These are phyloP conservation scores for Bipolaris bicolor DNA, from an alignment of 2,329 filamentous ascomycete species.

Conservation along the genomic window DNA sequence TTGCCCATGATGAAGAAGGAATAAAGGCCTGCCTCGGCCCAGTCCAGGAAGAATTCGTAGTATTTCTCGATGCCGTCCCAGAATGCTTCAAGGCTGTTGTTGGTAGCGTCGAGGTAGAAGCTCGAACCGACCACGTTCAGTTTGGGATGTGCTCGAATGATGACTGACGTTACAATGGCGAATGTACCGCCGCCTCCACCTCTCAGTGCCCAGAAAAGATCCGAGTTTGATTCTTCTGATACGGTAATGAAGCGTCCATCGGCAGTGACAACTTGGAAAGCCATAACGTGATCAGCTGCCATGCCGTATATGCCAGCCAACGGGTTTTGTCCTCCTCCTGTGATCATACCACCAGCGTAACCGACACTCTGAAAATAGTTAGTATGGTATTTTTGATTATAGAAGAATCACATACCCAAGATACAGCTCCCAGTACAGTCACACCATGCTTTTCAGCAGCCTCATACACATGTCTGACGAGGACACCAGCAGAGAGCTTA, in stretches of 20 bases:
- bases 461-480: slow-evolving; percentile 37
- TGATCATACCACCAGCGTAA: slow-evolving; percentile 46
- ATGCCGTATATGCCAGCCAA: slow-evolving; percentile 53
- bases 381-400: too few species aligned
- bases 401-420: slow-evolving; percentile 23
- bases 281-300: slow-evolving; percentile 31
- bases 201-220: slow-evolving; percentile 35
- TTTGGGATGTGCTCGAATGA: slow-evolving; percentile 31
- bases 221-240: slow-evolving; percentile 13
- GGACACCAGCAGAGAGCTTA: slow-evolving; percentile 38
- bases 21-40: slow-evolving; percentile 25
- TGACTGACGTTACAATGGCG: slow-evolving; percentile 20
- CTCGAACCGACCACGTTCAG: slow-evolving; percentile 30
- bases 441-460: slow-evolving; percentile 31
- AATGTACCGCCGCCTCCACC: slow-evolving; percentile 32
- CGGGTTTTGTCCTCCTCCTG: slow-evolving; percentile 61
- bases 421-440: slow-evolving; percentile 31
- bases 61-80: slow-evolving; percentile 20
- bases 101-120: slow-evolving; percentile 28
- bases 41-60: slow-evolving; percentile 20
- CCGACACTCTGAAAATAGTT: slow-evolving; percentile 52
- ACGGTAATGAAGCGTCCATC: slow-evolving; percentile 19
- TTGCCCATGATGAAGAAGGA: slow-evolving; percentile 27
- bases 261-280: slow-evolving; percentile 29
- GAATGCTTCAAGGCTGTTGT: slow-evolving; percentile 26